Conservation (phyloP, 495 filamentous ascomycete genomes). For the Penicillium cataractarum region DNA sequence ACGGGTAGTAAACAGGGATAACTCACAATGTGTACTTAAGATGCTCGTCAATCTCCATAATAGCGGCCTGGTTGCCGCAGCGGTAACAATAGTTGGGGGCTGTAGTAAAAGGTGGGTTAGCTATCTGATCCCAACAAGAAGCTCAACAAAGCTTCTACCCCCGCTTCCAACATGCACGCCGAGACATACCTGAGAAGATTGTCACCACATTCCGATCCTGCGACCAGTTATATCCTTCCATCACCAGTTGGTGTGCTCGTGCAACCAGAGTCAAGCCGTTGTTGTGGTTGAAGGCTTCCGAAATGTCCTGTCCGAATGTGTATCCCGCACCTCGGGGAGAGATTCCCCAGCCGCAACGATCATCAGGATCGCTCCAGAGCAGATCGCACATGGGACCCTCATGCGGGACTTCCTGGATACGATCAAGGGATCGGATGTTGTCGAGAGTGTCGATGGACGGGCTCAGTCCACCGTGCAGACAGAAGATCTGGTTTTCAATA, state of each 20-base stretch:
- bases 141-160: not conserved
- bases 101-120: constrained; percentile 34
- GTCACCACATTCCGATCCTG: constrained; percentile 96
- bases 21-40: constrained; percentile 99
- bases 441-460: constrained; percentile 98
- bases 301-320: constrained; percentile 99
- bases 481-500: constrained; percentile 99
- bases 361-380: constrained; percentile 97
- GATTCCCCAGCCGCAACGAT: constrained; percentile 98
- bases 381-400: constrained; percentile 99
- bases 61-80: constrained; percentile 98
- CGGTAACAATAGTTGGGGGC: constrained; percentile 98
- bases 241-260: constrained; percentile 92
- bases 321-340: constrained; percentile 96
- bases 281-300: constrained; percentile 99
- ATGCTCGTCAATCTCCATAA: constrained; percentile 99
- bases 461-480: constrained; percentile 93
- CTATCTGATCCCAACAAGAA: not conserved
- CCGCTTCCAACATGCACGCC: not conserved
- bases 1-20: not conserved
- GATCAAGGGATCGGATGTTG: constrained; percentile 93
- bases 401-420: constrained; percentile 97
- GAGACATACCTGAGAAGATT: constrained; percentile 87
- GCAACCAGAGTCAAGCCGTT: constrained; percentile 96
- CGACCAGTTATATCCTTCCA: constrained; percentile 99